phyloP scores from a whole-genome alignment of 768 basidiomycete genomes.

The Neoboletus magnificus region DNA sequence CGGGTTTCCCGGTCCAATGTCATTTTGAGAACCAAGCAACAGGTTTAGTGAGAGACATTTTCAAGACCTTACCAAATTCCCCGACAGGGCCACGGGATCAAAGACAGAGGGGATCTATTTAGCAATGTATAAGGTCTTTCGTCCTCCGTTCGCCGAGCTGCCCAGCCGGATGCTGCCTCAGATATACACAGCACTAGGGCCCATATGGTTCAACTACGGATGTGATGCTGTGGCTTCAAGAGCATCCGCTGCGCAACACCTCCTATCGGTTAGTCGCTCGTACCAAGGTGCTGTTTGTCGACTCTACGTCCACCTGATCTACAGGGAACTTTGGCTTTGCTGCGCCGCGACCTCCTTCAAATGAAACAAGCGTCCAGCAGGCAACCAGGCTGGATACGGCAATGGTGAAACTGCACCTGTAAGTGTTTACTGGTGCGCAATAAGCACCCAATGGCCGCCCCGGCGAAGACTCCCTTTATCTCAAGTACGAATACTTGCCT shows the following conservation, averaged over 20 bases:
- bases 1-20: background rate
- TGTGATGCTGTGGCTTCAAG: too few relatives aligned
- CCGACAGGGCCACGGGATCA: background rate
- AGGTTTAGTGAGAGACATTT: background rate
- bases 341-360: slow-evolving; percentile 2
- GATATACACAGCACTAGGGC: background rate
- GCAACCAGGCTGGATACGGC: slow-evolving; percentile 16
- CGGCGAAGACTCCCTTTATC: slow-evolving; percentile 32
- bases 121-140: background rate
- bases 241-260: too few relatives aligned
- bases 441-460: background rate
- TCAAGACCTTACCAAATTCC: background rate
- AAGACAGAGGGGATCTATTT: background rate
- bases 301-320: background rate
- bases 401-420: slow-evolving; percentile 9
- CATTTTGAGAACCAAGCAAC: background rate
- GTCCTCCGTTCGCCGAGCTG: background rate
- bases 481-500: slow-evolving; percentile 22
- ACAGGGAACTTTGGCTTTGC: slow-evolving; percentile 15
- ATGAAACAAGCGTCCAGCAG: slow-evolving; percentile 8
- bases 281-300: background rate
- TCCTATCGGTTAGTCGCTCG: too few relatives aligned
- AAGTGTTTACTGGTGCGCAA: background rate
- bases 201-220: too few relatives aligned
- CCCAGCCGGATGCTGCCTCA: background rate